A percentile compares a stretch with the other conserved stretches of the same genome.
These are phyloP conservation scores for Suillus bovinus DNA, from an alignment of 768 basidiomycete genomes.

Conservation along the genomic window DNA sequence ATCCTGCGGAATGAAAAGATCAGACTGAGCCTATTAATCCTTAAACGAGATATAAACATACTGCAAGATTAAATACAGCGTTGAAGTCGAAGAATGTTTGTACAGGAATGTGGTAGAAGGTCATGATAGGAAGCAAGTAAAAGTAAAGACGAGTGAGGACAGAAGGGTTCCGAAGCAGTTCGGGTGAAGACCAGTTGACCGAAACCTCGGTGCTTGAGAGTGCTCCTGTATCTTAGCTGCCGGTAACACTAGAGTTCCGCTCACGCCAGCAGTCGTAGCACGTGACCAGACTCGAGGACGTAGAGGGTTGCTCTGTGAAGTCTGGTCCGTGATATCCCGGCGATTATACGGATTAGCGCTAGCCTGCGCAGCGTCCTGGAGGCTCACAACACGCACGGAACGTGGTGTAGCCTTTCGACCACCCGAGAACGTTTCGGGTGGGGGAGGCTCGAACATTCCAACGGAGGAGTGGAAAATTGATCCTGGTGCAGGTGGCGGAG, in stretches of 20 bases:
- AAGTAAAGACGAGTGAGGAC: slow-evolving; percentile 58
- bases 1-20: slow-evolving; percentile 45
- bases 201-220: slow-evolving; percentile 62
- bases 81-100: slow-evolving; percentile 92
- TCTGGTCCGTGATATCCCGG: slow-evolving; percentile 53
- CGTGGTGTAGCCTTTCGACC: slow-evolving; percentile 82
- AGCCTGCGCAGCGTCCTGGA: slow-evolving; percentile 50
- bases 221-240: slow-evolving; percentile 33
- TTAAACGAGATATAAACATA: slow-evolving; percentile 44
- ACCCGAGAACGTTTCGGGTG: slow-evolving; percentile 34
- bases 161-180: slow-evolving; percentile 64
- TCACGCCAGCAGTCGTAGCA: slow-evolving; percentile 47
- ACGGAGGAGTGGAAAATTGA: slow-evolving; percentile 66
- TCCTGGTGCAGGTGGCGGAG: slow-evolving; percentile 72
- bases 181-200: slow-evolving; percentile 64
- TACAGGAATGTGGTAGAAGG: slow-evolving; percentile 69
- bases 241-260: slow-evolving; percentile 46
- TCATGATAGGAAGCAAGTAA: slow-evolving; percentile 67
- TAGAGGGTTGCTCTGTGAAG: slow-evolving; percentile 40
- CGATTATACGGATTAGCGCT: slow-evolving; percentile 35
- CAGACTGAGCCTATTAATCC: background rate
- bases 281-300: slow-evolving; percentile 59
- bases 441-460: slow-evolving; percentile 37
- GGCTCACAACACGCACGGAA: slow-evolving; percentile 77
- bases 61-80: slow-evolving; percentile 77